Conservation (phyloP, 306 rosid genomes). For the Pterocarpus santalinus region DNA sequence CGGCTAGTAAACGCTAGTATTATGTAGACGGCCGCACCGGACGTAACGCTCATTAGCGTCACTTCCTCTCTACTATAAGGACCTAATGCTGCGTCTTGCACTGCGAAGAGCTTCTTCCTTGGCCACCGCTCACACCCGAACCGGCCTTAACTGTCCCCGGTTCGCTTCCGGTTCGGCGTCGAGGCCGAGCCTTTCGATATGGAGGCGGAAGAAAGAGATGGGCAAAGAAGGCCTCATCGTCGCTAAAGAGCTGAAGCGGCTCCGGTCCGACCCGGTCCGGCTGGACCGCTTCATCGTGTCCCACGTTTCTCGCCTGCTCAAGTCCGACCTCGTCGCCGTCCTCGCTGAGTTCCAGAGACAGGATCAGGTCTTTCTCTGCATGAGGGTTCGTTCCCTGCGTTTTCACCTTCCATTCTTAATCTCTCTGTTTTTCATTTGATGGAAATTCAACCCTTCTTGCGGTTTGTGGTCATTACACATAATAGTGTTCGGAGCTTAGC, state of each 20-base stretch:
- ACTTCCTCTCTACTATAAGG: too few relatives aligned
- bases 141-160: conserved; percentile 2
- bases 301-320: conserved; percentile 86
- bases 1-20: too few relatives aligned
- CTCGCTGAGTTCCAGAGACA: conserved; percentile 83
- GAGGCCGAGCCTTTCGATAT: conserved; percentile 89
- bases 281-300: conserved; percentile 72
- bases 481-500: too few relatives aligned
- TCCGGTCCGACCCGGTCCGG: conserved; percentile 61
- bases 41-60: too few relatives aligned
- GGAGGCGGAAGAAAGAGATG: conserved; percentile 96
- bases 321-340: conserved; percentile 82
- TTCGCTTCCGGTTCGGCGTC: conserved; percentile 57
- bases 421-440: not conserved
- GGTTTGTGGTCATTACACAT: too few relatives aligned
- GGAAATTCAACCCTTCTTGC: not conserved
- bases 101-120: conserved; percentile 39
- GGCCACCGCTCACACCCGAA: not conserved
- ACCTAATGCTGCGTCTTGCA: conserved; percentile 36
- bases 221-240: conserved; percentile 83
- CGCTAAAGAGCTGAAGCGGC: conserved; percentile 85
- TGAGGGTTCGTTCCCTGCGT: conserved; percentile 60
- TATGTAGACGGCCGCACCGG: too few relatives aligned
- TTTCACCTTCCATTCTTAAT: not conserved
- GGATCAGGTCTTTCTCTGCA: conserved; percentile 75